phyloP scores from a whole-genome alignment of 1,284 basidiomycete genomes.

The Cerrena zonata region DNA sequence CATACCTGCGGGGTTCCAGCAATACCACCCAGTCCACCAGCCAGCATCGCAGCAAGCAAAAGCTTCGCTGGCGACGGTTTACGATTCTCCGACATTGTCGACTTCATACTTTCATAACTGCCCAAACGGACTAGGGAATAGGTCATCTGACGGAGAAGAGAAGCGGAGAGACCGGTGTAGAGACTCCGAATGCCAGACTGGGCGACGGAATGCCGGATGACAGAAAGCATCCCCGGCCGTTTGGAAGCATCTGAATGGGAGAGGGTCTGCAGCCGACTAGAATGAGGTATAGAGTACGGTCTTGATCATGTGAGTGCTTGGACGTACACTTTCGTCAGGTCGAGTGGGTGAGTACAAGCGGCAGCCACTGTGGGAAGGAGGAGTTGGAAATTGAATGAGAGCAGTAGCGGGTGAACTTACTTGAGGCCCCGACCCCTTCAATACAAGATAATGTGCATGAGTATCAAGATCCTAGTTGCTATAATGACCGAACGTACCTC shows the following conservation, averaged over 20 bases:
- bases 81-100: conserved; percentile 43
- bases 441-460: not conserved
- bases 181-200: conserved; percentile 67
- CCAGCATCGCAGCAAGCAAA: conserved; percentile 60
- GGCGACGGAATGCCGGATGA: conserved; percentile 52
- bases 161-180: conserved; percentile 80
- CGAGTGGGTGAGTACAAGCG: conserved; percentile 79
- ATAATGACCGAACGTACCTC: conserved; percentile 47
- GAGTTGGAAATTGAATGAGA: conserved; percentile 3
- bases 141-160: conserved; percentile 85
- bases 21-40: conserved; percentile 75
- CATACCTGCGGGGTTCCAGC: conserved; percentile 74
- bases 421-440: conserved; percentile 71
- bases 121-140: conserved; percentile 86
- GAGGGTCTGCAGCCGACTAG: conserved; percentile 75
- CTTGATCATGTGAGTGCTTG: not conserved
- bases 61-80: conserved; percentile 48
- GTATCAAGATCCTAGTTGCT: not conserved
- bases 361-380: conserved; percentile 68
- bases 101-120: conserved; percentile 75
- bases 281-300: not conserved
- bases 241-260: conserved; percentile 34
- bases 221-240: conserved; percentile 50
- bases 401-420: conserved; percentile 37
- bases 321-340: conserved; percentile 80